phyloP scores from a whole-genome alignment of 192 early-diverging fungal species.

The Umbelopsis vinacea region DNA sequence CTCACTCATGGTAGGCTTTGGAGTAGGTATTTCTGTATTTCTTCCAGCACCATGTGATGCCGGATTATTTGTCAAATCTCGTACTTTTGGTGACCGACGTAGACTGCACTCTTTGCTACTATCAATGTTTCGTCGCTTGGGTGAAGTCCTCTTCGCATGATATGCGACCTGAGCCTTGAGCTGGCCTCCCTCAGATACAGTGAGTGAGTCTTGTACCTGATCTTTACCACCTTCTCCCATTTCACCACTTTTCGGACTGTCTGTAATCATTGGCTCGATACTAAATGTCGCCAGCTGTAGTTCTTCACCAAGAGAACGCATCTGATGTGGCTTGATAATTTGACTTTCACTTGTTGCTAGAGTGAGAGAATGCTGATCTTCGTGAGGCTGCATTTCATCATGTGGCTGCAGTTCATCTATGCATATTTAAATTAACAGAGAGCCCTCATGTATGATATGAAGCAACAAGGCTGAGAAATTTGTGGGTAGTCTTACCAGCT shows the following conservation, averaged over 20 bases:
- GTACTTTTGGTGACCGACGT: neutral
- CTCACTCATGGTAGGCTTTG: neutral
- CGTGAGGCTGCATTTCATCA: neutral
- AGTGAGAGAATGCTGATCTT: neutral
- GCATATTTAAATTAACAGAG: neutral
- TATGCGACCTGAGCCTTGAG: neutral
- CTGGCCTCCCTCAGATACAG: neutral
- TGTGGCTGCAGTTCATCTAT: neutral
- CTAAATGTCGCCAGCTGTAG: neutral
- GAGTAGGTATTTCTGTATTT: neutral
- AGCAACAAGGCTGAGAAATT: neutral
- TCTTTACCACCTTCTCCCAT: neutral
- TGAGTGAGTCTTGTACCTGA: neutral
- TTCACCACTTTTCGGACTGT: neutral
- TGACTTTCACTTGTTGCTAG: neutral
- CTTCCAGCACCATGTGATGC: neutral
- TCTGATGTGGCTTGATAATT: neutral
- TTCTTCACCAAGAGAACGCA: neutral
- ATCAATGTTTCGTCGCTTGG: conserved; percentile 14
- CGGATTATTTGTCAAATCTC: neutral
- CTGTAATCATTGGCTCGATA: neutral
- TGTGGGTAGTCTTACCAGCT: neutral
- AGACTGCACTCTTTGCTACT: conserved; percentile 5
- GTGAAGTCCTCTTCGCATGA: conserved; percentile 12
- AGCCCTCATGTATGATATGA: neutral